A percentile compares a stretch with the other conserved stretches of the same genome.
phyloP scores from a whole-genome alignment of 441 rosid genomes.

The Manihot esculenta region DNA sequence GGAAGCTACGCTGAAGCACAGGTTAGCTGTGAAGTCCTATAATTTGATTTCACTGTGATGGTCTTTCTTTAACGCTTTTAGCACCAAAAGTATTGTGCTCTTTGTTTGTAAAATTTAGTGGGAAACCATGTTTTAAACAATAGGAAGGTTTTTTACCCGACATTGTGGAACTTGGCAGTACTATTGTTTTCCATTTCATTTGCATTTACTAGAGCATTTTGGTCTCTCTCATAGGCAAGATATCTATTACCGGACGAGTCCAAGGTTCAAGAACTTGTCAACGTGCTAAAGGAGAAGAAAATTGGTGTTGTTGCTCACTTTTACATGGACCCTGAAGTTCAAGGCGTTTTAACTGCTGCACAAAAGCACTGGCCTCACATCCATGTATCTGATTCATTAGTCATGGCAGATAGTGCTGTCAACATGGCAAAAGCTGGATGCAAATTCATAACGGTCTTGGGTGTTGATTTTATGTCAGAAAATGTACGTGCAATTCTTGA shows the following conservation, averaged over 20 bases:
- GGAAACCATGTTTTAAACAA: background rate
- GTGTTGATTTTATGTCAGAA: slow-evolving; percentile 98
- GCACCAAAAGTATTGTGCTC: background rate
- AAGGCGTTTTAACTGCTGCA: slow-evolving; percentile 93
- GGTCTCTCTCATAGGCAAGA: slow-evolving; percentile 47
- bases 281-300: slow-evolving; percentile 72
- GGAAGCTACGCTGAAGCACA: slow-evolving; percentile 96
- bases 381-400: slow-evolving; percentile 85
- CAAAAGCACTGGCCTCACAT: slow-evolving; percentile 92
- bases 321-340: slow-evolving; percentile 99
- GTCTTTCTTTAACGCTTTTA: background rate
- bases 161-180: too few species aligned
- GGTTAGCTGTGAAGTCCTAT: slow-evolving; percentile 36
- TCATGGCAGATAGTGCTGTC: slow-evolving; percentile 96
- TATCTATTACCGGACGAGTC: slow-evolving; percentile 72
- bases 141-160: too few species aligned
- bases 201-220: background rate
- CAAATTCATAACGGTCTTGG: slow-evolving; percentile 78
- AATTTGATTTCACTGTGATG: slow-evolving; percentile 12
- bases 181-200: background rate
- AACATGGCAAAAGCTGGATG: slow-evolving; percentile 94
- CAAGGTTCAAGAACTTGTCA: slow-evolving; percentile 65
- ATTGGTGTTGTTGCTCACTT: slow-evolving; percentile 93
- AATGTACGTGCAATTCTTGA: slow-evolving; percentile 94
- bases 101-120: background rate